phyloP scores from a whole-genome alignment of 495 filamentous ascomycete genomes.

The Usnea hakonensis region DNA sequence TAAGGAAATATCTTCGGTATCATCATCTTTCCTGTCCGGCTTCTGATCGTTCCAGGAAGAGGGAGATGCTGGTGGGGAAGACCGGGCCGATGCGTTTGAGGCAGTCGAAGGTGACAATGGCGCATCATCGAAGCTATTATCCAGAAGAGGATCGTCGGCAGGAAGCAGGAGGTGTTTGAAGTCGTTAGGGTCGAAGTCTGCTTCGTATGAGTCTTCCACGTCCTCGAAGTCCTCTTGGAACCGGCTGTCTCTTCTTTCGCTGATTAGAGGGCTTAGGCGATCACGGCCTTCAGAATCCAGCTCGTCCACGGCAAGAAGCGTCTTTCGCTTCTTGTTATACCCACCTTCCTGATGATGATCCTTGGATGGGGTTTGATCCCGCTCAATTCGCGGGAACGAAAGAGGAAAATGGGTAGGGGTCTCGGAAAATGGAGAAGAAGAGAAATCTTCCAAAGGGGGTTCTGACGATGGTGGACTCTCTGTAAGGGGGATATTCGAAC shows the following conservation, averaged over 20 bases:
- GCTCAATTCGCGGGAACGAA: slow-evolving; percentile 24
- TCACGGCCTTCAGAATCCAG: slow-evolving; percentile 10
- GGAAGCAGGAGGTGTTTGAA: slow-evolving; percentile 34
- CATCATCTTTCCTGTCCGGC: slow-evolving; percentile 41
- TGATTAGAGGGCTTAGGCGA: slow-evolving; percentile 4
- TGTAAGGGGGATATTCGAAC: slow-evolving; percentile 31
- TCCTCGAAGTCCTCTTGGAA: slow-evolving; percentile 13
- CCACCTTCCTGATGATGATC: slow-evolving; percentile 57
- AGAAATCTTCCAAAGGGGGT: slow-evolving; percentile 29
- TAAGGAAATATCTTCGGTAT: slow-evolving; percentile 41
- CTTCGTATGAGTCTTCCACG: slow-evolving; percentile 19
- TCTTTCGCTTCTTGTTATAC: slow-evolving; percentile 34
- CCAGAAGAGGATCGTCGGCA: slow-evolving; percentile 34
- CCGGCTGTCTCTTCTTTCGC: not conserved
- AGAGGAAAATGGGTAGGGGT: slow-evolving; percentile 42
- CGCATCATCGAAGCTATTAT: slow-evolving; percentile 30
- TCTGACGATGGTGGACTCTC: slow-evolving; percentile 19
- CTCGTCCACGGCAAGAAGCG: slow-evolving; percentile 15
- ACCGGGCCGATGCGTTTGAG: not conserved
- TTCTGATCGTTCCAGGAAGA: slow-evolving; percentile 22
- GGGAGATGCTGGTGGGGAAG: slow-evolving; percentile 11
- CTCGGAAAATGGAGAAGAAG: slow-evolving; percentile 48
- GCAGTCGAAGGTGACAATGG: slow-evolving; percentile 13
- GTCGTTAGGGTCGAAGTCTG: slow-evolving; percentile 27
- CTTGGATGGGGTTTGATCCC: slow-evolving; percentile 33